Evolutionary conservation across 2,329 filamentous ascomycete species (phyloP).

Genomic region (Paracoccidioides brasiliensis): DNA sequence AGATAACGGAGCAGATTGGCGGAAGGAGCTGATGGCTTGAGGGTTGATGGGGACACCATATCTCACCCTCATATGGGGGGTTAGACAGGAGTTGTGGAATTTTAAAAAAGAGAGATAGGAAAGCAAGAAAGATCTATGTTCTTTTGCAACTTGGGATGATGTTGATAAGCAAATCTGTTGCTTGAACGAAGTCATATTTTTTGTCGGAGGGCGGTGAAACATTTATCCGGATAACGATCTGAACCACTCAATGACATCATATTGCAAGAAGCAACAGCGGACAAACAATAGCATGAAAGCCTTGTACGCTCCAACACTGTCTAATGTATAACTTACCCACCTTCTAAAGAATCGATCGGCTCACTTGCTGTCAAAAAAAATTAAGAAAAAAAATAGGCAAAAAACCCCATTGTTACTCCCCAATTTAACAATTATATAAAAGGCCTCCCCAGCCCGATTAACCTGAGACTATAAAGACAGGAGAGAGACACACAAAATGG

Average conservation of each 20-base stretch:
- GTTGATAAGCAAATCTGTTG: no score
- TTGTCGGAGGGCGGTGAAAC: neutral
- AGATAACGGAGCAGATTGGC: conserved; percentile 56
- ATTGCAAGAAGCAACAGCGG: neutral
- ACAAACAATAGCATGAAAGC: no score
- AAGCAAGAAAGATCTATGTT: neutral
- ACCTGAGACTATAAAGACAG: neutral
- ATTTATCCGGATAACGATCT: neutral
- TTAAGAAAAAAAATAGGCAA: neutral
- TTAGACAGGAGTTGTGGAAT: neutral
- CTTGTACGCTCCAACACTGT: no score
- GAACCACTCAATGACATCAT: no score
- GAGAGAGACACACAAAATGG: neutral
- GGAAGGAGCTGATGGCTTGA: conserved; percentile 37
- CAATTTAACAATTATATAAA: neutral
- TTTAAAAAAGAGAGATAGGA: neutral
- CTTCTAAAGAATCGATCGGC: no score
- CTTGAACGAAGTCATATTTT: neutral
- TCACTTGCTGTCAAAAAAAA: neutral
- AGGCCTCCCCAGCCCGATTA: neutral
- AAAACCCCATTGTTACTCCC: no score
- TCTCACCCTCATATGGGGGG: conserved; percentile 13
- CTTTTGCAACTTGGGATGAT: neutral
- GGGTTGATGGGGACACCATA: conserved; percentile 25
- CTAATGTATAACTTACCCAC: no score